A percentile compares a stretch with the other conserved stretches of the same genome.
phyloP scores from a whole-genome alignment of 768 basidiomycete species.

The Leccinum rimulosum region DNA sequence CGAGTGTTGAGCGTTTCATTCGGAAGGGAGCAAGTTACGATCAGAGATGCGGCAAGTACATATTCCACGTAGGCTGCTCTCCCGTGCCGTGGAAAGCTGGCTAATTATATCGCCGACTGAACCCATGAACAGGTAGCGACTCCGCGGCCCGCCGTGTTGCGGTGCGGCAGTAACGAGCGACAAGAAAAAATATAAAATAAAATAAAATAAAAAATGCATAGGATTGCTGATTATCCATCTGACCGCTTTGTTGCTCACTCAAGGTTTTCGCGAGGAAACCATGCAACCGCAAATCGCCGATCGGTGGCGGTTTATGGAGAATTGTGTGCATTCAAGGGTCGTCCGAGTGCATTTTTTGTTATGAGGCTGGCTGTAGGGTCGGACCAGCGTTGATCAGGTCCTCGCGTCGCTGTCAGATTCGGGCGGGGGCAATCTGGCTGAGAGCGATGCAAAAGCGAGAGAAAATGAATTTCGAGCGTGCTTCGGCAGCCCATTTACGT shows the following conservation, averaged over 20 bases:
- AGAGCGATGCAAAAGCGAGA: slow-evolving; percentile 25
- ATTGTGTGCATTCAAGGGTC: slow-evolving; percentile 3
- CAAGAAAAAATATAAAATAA: not conserved
- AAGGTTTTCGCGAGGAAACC: slow-evolving; percentile 21
- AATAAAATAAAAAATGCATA: not conserved
- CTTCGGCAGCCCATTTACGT: slow-evolving; percentile 49
- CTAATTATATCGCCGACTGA: slow-evolving; percentile 35
- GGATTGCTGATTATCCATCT: slow-evolving; percentile 2
- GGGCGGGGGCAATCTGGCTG: slow-evolving; percentile 23
- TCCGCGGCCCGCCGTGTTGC: slow-evolving; percentile 26
- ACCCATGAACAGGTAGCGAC: slow-evolving; percentile 18
- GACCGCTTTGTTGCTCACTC: slow-evolving; percentile 3
- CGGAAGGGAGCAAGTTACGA: not conserved
- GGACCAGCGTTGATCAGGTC: slow-evolving; percentile 13
- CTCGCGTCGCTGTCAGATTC: slow-evolving; percentile 10
- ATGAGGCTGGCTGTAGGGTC: not conserved
- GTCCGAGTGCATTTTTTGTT: not conserved
- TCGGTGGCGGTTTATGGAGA: slow-evolving; percentile 19
- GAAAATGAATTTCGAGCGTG: slow-evolving; percentile 35
- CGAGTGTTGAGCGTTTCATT: slow-evolving; percentile 18
- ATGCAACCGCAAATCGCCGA: slow-evolving; percentile 33
- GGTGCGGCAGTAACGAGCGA: slow-evolving; percentile 1
- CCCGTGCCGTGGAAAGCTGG: slow-evolving; percentile 18
- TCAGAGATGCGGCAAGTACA: not conserved
- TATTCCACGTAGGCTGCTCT: slow-evolving; percentile 9